Conservation (phyloP, 2,329 filamentous ascomycete genomes). For the Bipolaris victoriae region DNA sequence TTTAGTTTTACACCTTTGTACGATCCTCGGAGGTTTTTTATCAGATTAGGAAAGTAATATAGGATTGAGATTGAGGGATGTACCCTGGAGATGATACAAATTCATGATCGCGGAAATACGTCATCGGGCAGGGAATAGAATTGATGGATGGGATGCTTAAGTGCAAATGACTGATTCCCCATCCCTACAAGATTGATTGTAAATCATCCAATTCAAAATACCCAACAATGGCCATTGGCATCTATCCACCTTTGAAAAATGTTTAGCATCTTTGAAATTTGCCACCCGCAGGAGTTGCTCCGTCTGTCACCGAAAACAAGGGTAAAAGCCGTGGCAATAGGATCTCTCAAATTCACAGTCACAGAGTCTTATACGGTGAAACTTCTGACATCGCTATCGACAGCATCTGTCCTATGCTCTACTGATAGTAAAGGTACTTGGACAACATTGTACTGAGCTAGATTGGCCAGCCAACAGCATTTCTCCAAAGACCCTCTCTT, state of each 20-base stretch:
- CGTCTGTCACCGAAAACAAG: background rate
- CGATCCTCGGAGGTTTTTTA: background rate
- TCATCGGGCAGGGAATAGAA: background rate
- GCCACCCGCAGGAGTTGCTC: background rate
- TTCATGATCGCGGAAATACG: background rate
- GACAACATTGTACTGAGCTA: background rate
- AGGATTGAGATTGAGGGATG: background rate
- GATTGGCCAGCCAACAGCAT: background rate
- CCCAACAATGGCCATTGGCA: no score
- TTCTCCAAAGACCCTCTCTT: background rate
- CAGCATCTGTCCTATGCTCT: background rate
- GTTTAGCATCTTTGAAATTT: background rate
- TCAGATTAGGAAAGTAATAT: background rate
- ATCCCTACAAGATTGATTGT: no score
- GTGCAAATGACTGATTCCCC: no score
- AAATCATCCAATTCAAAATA: no score
- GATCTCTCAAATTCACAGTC: background rate
- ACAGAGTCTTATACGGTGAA: background rate
- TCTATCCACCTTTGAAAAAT: no score
- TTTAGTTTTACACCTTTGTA: background rate
- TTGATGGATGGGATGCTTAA: no score
- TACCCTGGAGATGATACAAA: background rate
- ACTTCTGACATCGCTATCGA: background rate
- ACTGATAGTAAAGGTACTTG: background rate
- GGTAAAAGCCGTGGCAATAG: background rate